phyloP scores from a whole-genome alignment of 2,329 filamentous ascomycete genomes.

The Ophiostoma australiae region DNA sequence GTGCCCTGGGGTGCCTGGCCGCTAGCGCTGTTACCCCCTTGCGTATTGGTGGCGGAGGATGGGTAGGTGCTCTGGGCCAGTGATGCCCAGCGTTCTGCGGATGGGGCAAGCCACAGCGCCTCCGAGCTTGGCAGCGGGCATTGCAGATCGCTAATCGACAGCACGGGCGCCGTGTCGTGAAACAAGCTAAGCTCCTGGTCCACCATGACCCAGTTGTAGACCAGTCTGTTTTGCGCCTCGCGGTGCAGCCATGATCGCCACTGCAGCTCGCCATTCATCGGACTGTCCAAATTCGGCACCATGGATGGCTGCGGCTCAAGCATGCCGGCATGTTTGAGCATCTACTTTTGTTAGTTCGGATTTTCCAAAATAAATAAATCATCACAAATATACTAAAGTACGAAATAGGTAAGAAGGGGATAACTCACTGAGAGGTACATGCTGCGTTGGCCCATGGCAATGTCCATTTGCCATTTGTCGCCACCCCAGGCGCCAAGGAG shows the following conservation, averaged over 20 bases:
- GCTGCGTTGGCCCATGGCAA: slow-evolving; percentile 66
- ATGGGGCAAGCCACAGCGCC: slow-evolving; percentile 57
- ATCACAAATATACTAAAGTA: no score
- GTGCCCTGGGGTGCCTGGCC: slow-evolving; percentile 29
- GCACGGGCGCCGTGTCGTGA: slow-evolving; percentile 57
- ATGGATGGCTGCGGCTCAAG: slow-evolving; percentile 45
- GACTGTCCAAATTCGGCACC: slow-evolving; percentile 39
- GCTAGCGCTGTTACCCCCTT: neutral
- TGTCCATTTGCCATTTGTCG: slow-evolving; percentile 74
- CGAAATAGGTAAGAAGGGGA: neutral
- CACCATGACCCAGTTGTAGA: slow-evolving; percentile 72
- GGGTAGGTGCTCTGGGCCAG: slow-evolving; percentile 10
- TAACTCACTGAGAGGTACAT: slow-evolving; percentile 62
- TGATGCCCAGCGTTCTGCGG: slow-evolving; percentile 54
- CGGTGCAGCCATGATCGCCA: slow-evolving; percentile 63
- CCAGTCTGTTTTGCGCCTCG: slow-evolving; percentile 61
- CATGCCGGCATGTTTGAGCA: slow-evolving; percentile 65
- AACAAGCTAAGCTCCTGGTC: slow-evolving; percentile 67
- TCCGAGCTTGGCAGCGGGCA: slow-evolving; percentile 60
- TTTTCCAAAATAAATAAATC: no score
- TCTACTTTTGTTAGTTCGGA: slow-evolving; percentile 38
- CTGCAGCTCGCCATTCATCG: slow-evolving; percentile 39
- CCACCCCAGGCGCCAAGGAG: slow-evolving; percentile 67
- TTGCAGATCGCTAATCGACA: slow-evolving; percentile 60
- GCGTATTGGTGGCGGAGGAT: slow-evolving; percentile 28